Conservation (phyloP, 169 alveolate genomes). For the Plasmodium chabaudi region DNA sequence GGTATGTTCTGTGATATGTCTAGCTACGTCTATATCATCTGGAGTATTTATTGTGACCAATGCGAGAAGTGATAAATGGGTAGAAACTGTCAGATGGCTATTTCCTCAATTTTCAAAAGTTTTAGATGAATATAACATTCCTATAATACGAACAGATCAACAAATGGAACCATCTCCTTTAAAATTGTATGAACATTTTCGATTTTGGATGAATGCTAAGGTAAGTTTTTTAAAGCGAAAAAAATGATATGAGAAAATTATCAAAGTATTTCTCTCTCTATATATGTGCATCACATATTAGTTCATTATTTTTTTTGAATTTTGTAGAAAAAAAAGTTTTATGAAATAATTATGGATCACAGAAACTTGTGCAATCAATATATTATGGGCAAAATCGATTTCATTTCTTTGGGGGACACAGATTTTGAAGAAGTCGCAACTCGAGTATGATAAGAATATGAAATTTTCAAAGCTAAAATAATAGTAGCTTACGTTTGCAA, state of each 20-base stretch:
- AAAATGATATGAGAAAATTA: not conserved
- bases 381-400: conserved; percentile 73
- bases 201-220: conserved; percentile 89
- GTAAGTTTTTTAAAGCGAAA: conserved; percentile 37
- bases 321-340: conserved; percentile 80
- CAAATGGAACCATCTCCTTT: conserved; percentile 83
- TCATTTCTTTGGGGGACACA: conserved; percentile 87
- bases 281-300: no score
- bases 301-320: not conserved
- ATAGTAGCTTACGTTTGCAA: not conserved
- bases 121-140: conserved; percentile 79
- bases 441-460: conserved; percentile 47
- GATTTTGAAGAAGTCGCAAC: conserved; percentile 90
- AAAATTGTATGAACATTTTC: conserved; percentile 82
- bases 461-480: not conserved
- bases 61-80: conserved; percentile 88
- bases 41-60: conserved; percentile 89
- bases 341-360: conserved; percentile 77
- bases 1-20: conserved; percentile 76
- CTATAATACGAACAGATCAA: conserved; percentile 83
- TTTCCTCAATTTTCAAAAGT: conserved; percentile 85
- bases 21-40: conserved; percentile 80
- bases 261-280: not conserved
- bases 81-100: conserved; percentile 83
- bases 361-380: conserved; percentile 26